phyloP scores from a whole-genome alignment of 1,139 yeast genomes.

The Suhomyces wounanorum region DNA sequence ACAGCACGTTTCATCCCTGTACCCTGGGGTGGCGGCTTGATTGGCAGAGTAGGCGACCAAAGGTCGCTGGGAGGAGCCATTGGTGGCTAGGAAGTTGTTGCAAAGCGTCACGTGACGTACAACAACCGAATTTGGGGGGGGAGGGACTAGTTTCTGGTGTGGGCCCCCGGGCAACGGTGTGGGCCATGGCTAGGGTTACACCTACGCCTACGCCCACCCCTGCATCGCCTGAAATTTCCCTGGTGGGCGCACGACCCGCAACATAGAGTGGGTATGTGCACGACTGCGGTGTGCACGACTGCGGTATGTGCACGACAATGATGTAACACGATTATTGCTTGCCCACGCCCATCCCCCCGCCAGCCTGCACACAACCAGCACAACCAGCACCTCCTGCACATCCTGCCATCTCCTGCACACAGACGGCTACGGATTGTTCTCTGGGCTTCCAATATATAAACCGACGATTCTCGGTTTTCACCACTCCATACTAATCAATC shows the following conservation, averaged over 20 bases:
- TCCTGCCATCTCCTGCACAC: slow-evolving; percentile 1
- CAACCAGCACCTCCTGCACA: no score
- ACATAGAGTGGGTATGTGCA: no score
- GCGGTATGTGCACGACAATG: background rate
- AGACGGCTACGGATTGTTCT: background rate
- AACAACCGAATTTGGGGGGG: no score
- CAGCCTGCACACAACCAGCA: slow-evolving; percentile 8
- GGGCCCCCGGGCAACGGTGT: no score
- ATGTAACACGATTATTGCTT: background rate
- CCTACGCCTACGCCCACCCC: background rate
- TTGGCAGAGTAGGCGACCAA: no score
- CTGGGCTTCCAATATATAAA: slow-evolving; percentile 2
- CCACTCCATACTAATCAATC: slow-evolving; percentile 9
- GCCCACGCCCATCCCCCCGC: background rate
- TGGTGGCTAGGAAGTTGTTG: no score
- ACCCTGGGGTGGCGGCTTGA: no score
- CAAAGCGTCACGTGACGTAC: background rate
- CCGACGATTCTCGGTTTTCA: slow-evolving; percentile 2
- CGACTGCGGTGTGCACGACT: background rate
- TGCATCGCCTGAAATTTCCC: background rate
- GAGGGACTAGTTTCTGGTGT: no score
- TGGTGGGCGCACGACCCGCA: background rate
- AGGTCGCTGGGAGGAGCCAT: no score
- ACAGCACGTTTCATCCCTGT: background rate
- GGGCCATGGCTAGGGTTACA: no score